Evolutionary conservation across 83 land plant genomes (phyloP), one percentile per base, ranked within the genome.

Genomic region (Diphasiastrum complanatum): DNA sequence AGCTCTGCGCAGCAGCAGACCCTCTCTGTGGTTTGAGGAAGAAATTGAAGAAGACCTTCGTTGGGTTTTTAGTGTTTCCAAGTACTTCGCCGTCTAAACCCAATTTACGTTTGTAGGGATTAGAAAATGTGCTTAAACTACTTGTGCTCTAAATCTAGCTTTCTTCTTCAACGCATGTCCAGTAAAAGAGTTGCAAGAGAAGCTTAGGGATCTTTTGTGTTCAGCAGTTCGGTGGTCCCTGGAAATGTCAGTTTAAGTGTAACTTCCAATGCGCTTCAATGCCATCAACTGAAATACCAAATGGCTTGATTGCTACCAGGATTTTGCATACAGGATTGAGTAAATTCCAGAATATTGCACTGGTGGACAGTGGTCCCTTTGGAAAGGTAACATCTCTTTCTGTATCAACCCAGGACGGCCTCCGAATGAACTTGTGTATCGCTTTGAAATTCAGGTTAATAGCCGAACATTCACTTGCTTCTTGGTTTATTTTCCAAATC

Each of bases 371-470:
- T 1, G 80, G 79, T 47, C 85, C 84, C 1, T 89, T 89, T 56
- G 91, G 96, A 28, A 85, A 85, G 86, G 93, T 87, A 5, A 11
- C n/a, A n/a, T n/a, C n/a, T n/a, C n/a, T n/a, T n/a, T n/a, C n/a
- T n/a, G n/a, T n/a, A n/a, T n/a, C n/a, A n/a, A n/a, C n/a, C 45
- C 51, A 46, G 33, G 16, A 19, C 1, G 22, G 0, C 1, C 12
- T 50, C 53, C 25, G 8, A 16, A 40, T 8, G 12, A 16, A 8
- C 43, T 8, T 40, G 8, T 8, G 8, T 8, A 8, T 40, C 12
- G 43, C 16, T 40, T 40, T 40, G 43, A 16, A 40, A 16, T 8
- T 8, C 8, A 8, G 8, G 16, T 8, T 8, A 8, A 16, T 16
- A 8, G 43, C 18, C 27, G 8, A 28, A 5, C n/a, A n/a, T n/a